Percentiles rank a stretch among this genome's conserved stretches.
These are phyloP conservation scores for Trypanosomatidae sp. DNA, from an alignment of 208 protist genomes.

Conservation along the genomic window DNA sequence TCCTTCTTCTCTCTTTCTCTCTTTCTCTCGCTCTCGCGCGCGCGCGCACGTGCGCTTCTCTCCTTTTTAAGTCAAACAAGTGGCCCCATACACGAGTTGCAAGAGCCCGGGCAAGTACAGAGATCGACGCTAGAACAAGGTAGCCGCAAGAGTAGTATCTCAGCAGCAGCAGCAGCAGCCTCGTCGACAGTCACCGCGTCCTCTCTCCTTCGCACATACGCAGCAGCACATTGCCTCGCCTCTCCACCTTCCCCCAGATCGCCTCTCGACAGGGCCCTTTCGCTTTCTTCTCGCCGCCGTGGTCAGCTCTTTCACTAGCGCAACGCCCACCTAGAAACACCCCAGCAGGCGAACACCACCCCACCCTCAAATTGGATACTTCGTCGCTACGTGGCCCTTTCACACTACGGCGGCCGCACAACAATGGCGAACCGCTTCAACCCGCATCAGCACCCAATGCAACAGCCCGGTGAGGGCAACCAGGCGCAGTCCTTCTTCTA, in stretches of 20 bases:
- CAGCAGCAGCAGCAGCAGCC: not conserved
- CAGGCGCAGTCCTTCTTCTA: slow-evolving; percentile 28
- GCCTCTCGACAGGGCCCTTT: not conserved
- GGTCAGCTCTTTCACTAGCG: not conserved
- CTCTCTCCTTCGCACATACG: not conserved
- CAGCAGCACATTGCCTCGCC: not conserved
- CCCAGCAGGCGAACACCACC: not conserved
- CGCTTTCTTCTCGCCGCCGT: not conserved
- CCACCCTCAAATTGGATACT: not conserved
- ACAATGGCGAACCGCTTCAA: slow-evolving; percentile 16
- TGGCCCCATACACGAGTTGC: not conserved
- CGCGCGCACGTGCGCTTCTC: no score
- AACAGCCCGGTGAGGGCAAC: slow-evolving; percentile 17
- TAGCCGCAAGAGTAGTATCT: not conserved
- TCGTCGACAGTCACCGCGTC: not conserved
- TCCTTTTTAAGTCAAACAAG: not conserved
- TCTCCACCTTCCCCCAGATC: not conserved
- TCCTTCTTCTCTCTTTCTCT: no score
- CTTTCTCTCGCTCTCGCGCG: not conserved
- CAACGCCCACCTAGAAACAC: not conserved
- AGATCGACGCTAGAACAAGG: not conserved
- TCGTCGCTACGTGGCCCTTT: not conserved
- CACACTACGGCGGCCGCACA: not conserved
- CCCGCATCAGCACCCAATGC: slow-evolving; percentile 13
- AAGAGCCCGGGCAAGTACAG: not conserved